Evolutionary conservation across 2,329 filamentous ascomycete genomes (phyloP).

Genomic region (Botrytis cinerea): DNA sequence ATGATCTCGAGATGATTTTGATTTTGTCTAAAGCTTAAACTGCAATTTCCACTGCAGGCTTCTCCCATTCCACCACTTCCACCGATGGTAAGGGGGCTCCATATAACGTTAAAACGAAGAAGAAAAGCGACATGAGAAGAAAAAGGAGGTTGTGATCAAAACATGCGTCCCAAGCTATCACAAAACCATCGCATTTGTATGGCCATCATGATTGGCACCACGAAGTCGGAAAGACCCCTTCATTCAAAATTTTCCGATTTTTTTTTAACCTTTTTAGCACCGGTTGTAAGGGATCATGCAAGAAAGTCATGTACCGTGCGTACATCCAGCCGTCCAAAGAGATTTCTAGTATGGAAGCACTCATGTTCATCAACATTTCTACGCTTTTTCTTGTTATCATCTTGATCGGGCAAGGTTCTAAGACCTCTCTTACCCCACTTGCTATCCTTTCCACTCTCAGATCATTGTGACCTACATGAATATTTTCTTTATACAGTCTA

Average conservation of each 20-base stretch:
- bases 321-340: not conserved
- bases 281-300: not conserved
- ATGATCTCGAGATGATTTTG: not conserved
- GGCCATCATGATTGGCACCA: slow-evolving; percentile 7
- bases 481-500: not conserved
- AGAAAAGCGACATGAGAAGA: not conserved
- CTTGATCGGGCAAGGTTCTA: slow-evolving; percentile 10
- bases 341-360: not conserved
- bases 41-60: slow-evolving; percentile 4
- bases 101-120: not conserved
- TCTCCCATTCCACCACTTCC: not conserved
- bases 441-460: slow-evolving; percentile 4
- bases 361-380: not conserved
- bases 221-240: slow-evolving; percentile 2
- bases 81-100: not conserved
- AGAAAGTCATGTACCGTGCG: not conserved
- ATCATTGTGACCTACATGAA: not conserved
- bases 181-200: not conserved
- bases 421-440: slow-evolving; percentile 10
- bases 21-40: not conserved
- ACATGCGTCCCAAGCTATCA: not conserved
- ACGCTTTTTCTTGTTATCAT: not conserved
- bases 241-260: not conserved
- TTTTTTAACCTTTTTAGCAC: not conserved
- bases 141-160: slow-evolving; percentile 13